These are phyloP conservation scores for Scorias spongiosa DNA, from an alignment of 2,329 filamentous ascomycete genomes.

Conservation along the genomic window DNA sequence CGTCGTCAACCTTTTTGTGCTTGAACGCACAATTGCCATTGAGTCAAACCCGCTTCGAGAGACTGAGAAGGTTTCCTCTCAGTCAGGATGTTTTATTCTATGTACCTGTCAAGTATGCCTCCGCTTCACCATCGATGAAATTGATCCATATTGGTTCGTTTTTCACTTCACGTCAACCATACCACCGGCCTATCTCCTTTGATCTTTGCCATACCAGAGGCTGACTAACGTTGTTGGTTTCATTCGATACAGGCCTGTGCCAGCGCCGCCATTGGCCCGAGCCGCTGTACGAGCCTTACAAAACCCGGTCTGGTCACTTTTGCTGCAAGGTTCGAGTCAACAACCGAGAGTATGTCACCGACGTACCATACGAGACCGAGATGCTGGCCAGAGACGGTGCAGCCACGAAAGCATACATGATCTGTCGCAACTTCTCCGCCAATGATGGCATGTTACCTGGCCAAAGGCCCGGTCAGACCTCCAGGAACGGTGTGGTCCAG, in stretches of 20 bases:
- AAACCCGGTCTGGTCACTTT: slow-evolving; percentile 58
- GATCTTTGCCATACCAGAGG: no score
- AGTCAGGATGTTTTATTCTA: slow-evolving; percentile 25
- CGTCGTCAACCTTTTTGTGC: no score
- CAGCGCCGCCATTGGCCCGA: slow-evolving; percentile 87
- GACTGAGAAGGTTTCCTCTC: not conserved
- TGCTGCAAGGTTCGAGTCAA: slow-evolving; percentile 93
- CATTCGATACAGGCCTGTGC: slow-evolving; percentile 56
- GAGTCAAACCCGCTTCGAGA: no score
- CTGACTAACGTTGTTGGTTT: no score
- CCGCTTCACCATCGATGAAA: slow-evolving; percentile 8
- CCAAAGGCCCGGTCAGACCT: slow-evolving; percentile 36
- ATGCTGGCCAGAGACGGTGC: slow-evolving; percentile 79
- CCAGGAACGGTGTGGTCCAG: slow-evolving; percentile 34
- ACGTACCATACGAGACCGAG: slow-evolving; percentile 69
- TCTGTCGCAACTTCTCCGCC: slow-evolving; percentile 92
- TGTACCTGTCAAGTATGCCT: slow-evolving; percentile 42
- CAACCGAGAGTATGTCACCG: slow-evolving; percentile 89
- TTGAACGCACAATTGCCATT: no score
- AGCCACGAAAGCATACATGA: slow-evolving; percentile 91
- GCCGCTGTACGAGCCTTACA: slow-evolving; percentile 74
- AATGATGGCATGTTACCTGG: slow-evolving; percentile 76
- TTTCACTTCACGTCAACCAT: no score
- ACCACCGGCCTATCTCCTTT: no score
- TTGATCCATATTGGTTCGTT: no score